Evolutionary conservation across 441 rosid species (phyloP).

Genomic region (Arabidopsis lyrata): DNA sequence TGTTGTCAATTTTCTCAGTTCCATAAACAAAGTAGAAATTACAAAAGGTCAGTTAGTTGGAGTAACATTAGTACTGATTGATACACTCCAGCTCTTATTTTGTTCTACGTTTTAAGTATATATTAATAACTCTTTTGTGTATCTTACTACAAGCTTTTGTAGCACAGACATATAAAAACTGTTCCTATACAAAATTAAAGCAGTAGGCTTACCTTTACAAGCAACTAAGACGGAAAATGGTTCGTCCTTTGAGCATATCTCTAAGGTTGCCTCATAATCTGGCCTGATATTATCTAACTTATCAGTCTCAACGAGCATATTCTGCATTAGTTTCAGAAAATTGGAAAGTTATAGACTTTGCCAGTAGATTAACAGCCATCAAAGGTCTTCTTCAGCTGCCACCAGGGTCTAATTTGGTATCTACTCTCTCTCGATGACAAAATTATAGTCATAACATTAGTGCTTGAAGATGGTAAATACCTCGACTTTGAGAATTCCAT

Average conservation of each 20-base stretch:
- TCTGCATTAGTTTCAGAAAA: constrained; percentile 43
- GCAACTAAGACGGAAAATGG: constrained; percentile 49
- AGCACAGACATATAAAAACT: neutral
- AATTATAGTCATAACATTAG: neutral
- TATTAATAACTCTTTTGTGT: neutral
- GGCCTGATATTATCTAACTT: constrained; percentile 57
- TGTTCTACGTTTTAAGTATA: neutral
- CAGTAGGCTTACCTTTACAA: constrained; percentile 57
- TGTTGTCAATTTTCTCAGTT: constrained; percentile 2
- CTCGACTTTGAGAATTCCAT: constrained; percentile 51
- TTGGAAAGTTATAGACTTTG: neutral
- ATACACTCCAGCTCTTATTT: neutral
- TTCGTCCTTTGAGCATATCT: constrained; percentile 49
- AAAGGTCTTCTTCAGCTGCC: neutral
- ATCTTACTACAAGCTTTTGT: neutral
- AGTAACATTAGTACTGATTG: neutral
- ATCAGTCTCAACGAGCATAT: constrained; percentile 50
- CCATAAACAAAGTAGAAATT: neutral
- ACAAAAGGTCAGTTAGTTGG: neutral
- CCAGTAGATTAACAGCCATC: neutral
- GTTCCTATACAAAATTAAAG: neutral
- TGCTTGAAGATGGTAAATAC: constrained; percentile 39
- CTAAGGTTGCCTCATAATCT: constrained; percentile 52
- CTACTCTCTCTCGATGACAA: neutral
- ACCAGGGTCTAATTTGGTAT: neutral